A percentile compares a stretch with the other conserved stretches of the same genome.
These are phyloP conservation scores for Eragrostis curvula DNA, from an alignment of 176 grass and related monocot genomes.

Conservation along the genomic window DNA sequence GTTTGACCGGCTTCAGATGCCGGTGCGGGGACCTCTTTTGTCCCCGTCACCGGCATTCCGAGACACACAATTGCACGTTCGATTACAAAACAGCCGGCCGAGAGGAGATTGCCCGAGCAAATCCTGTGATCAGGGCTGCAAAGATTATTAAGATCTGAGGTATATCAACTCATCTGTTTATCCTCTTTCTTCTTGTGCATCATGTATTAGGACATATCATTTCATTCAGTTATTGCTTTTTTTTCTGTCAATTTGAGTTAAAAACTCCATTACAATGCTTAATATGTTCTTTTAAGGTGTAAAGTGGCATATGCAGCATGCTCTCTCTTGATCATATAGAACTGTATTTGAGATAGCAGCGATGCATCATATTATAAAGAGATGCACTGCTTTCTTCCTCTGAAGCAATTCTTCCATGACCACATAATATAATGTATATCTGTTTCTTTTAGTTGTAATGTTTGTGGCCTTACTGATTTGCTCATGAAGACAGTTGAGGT, in stretches of 20 bases:
- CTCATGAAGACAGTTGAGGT: not conserved
- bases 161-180: slow-evolving; percentile 17
- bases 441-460: not conserved
- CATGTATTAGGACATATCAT: not conserved
- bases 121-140: slow-evolving; percentile 52
- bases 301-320: not conserved
- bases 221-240: not conserved
- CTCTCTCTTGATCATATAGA: not conserved
- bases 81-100: slow-evolving; percentile 49
- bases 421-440: not conserved
- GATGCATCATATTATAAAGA: not conserved
- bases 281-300: not conserved
- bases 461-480: slow-evolving; percentile 19
- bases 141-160: slow-evolving; percentile 67
- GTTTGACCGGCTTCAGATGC: slow-evolving; percentile 50
- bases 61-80: slow-evolving; percentile 54
- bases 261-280: not conserved
- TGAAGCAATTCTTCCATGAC: not conserved
- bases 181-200: not conserved
- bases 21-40: slow-evolving; percentile 57
- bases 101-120: slow-evolving; percentile 49
- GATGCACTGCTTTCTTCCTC: not conserved
- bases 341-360: slow-evolving; percentile 4
- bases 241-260: not conserved
- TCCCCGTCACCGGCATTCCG: slow-evolving; percentile 46